These are phyloP conservation scores for Coprinellus aureogranulatus DNA, from an alignment of 768 basidiomycete genomes.

Conservation along the genomic window DNA sequence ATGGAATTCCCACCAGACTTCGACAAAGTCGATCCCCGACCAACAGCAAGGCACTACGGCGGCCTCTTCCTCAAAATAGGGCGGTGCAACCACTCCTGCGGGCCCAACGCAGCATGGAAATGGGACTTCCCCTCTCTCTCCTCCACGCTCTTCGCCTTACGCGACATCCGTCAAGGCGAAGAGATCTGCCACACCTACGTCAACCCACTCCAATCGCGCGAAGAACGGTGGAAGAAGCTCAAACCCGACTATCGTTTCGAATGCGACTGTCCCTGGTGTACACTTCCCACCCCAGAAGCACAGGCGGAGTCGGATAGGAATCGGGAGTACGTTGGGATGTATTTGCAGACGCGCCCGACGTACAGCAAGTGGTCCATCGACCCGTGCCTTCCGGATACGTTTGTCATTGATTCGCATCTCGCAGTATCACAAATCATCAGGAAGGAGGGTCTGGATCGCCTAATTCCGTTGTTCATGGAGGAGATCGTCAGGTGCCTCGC, in stretches of 20 bases:
- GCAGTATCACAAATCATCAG: constrained; percentile 38
- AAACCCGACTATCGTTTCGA: constrained; percentile 38
- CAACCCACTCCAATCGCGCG: constrained; percentile 36
- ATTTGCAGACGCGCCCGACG: constrained; percentile 34
- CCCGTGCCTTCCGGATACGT: constrained; percentile 37
- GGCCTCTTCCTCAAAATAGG: constrained; percentile 41
- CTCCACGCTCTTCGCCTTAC: constrained; percentile 38
- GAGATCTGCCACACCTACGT: constrained; percentile 48
- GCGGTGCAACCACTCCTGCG: constrained; percentile 48
- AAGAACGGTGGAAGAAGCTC: constrained; percentile 32
- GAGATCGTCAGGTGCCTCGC: constrained; percentile 44
- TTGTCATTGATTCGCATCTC: constrained; percentile 36
- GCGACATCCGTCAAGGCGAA: constrained; percentile 35
- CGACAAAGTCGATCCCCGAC: background rate
- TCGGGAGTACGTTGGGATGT: constrained; percentile 23
- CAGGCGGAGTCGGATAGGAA: constrained; percentile 22
- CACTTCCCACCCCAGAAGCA: background rate
- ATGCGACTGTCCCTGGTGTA: constrained; percentile 40
- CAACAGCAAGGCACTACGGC: constrained; percentile 30
- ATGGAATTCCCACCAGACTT: constrained; percentile 20
- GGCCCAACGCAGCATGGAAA: constrained; percentile 41
- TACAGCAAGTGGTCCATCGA: constrained; percentile 44
- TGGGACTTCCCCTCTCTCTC: constrained; percentile 41
- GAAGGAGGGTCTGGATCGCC: constrained; percentile 41
- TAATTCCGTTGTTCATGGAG: constrained; percentile 39